Conservation (phyloP, 1,284 basidiomycete species). For the Leccinum pachyderme region DNA sequence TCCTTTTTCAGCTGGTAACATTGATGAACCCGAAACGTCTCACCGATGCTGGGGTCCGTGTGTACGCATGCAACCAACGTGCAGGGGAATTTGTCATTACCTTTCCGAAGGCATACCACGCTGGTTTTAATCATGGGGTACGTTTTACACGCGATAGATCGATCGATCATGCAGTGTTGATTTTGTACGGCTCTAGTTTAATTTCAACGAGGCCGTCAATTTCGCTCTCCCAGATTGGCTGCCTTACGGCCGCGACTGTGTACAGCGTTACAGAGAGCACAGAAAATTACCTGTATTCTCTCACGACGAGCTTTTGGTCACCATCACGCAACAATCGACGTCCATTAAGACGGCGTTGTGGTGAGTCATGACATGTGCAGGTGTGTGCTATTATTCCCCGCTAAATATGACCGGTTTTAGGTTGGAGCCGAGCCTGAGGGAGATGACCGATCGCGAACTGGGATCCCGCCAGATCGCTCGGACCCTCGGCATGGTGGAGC, state of each 20-base stretch:
- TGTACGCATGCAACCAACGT: conserved; percentile 93
- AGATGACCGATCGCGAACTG: conserved; percentile 90
- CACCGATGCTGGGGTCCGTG: conserved; percentile 86
- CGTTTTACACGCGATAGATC: conserved; percentile 38
- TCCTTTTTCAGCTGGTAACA: conserved; percentile 97
- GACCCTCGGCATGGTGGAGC: conserved; percentile 58
- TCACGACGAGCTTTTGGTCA: conserved; percentile 94
- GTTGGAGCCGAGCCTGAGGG: conserved; percentile 79
- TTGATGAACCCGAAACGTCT: conserved; percentile 95
- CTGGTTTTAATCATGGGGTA: conserved; percentile 97
- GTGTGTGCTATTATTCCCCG: conserved; percentile 11
- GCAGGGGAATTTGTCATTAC: conserved; percentile 98
- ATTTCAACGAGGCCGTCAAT: conserved; percentile 99
- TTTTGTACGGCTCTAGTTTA: conserved; percentile 59
- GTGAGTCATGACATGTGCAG: conserved; percentile 47
- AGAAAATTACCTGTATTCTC: conserved; percentile 96
- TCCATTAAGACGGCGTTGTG: conserved; percentile 93
- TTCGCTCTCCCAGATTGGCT: conserved; percentile 98
- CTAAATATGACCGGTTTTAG: conserved; percentile 41
- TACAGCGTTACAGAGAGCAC: conserved; percentile 85
- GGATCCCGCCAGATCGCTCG: conserved; percentile 63
- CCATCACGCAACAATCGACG: conserved; percentile 90
- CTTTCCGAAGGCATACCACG: conserved; percentile 98
- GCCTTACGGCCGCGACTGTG: conserved; percentile 82
- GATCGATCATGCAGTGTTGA: conserved; percentile 18